A percentile compares a stretch with the other conserved stretches of the same genome.
phyloP scores from a whole-genome alignment of 306 rosid genomes.

The Delonix regia region DNA sequence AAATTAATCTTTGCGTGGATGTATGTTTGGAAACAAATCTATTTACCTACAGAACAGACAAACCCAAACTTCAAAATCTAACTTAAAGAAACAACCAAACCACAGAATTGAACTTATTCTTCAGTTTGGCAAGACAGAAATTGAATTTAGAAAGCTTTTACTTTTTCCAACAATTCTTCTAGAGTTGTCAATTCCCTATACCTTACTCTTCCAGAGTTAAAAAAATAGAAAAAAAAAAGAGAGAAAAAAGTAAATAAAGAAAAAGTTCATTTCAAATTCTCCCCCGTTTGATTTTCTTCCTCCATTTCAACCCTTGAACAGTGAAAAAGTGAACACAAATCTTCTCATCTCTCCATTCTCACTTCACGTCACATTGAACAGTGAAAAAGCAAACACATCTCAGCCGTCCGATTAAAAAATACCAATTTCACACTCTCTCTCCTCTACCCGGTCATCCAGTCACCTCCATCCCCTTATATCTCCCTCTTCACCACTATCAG shows the following conservation, averaged over 20 bases:
- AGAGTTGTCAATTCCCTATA: neutral
- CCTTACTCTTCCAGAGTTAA: neutral
- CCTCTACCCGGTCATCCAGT: slow-evolving; percentile 56
- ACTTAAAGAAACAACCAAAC: neutral
- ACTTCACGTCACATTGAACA: neutral
- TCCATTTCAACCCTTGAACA: neutral
- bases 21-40: neutral
- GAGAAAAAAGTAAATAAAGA: neutral
- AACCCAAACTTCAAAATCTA: neutral
- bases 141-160: neutral
- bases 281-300: neutral
- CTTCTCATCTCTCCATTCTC: neutral
- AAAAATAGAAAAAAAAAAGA: neutral
- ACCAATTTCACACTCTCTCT: neutral
- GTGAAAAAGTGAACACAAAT: neutral
- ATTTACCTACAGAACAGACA: neutral
- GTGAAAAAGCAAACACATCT: slow-evolving; percentile 30
- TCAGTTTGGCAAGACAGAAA: too few species aligned
- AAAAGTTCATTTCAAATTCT: neutral
- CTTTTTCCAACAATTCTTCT: neutral
- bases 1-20: neutral
- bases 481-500: neutral
- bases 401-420: slow-evolving; percentile 46
- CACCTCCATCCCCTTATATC: slow-evolving; percentile 45
- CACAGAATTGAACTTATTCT: neutral